phyloP scores from a whole-genome alignment of 495 filamentous ascomycete genomes.

The Monascus purpureus region DNA sequence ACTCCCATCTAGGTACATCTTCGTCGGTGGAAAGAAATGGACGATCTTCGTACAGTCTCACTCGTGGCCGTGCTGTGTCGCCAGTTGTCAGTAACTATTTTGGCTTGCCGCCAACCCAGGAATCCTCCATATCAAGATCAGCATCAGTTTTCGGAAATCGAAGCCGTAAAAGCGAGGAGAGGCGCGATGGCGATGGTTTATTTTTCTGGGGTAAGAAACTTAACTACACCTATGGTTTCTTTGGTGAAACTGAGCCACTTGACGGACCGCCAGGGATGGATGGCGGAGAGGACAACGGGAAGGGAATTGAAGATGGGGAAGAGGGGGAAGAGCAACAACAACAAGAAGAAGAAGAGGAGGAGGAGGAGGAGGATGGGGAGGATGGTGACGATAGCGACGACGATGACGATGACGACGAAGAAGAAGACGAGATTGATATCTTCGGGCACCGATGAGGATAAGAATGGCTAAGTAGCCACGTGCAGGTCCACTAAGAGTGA shows the following conservation, averaged over 20 bases:
- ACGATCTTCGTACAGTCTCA: constrained; percentile 23
- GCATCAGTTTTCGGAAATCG: constrained; percentile 24
- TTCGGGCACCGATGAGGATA: constrained; percentile 50
- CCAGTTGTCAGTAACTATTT: constrained; percentile 32
- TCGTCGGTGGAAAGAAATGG: constrained; percentile 12
- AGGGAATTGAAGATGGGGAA: constrained; percentile 19
- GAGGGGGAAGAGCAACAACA: constrained; percentile 38
- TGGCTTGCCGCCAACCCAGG: constrained; percentile 25
- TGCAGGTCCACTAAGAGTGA: too few species aligned
- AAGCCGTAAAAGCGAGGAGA: constrained; percentile 22
- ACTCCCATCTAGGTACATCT: constrained; percentile 14
- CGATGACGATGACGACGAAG: constrained; percentile 44
- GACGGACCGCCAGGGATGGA: constrained; percentile 16
- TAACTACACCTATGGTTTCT: constrained; percentile 28
- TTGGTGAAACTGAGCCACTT: constrained; percentile 15
- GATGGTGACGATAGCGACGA: constrained; percentile 38
- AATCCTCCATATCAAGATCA: constrained; percentile 18
- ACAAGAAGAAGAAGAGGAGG: constrained; percentile 28
- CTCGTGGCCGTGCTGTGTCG: constrained; percentile 24
- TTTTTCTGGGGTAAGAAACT: constrained; percentile 49
- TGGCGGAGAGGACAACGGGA: constrained; percentile 28
- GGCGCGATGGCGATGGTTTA: constrained; percentile 45
- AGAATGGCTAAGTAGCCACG: too few species aligned
- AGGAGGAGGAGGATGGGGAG: constrained; percentile 35
- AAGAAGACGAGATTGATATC: constrained; percentile 48